Base-by-base conservation (phyloP, 176 grass and related monocot genomes). In the Echinochloa phyllopogon region DNA sequence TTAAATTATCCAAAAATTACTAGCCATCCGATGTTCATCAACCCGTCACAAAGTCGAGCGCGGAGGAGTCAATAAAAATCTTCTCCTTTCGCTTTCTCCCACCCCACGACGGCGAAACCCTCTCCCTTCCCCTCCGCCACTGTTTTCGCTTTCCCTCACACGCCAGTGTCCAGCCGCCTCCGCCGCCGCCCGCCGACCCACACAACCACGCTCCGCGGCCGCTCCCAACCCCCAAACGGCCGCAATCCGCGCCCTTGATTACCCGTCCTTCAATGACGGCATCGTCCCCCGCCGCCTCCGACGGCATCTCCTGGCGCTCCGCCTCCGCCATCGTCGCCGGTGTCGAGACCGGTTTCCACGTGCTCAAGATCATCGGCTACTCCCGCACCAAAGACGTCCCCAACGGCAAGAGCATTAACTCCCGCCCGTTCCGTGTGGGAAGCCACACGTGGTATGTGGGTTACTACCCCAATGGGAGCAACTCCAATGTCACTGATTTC, bases 381-480 rank as follows among this genome's bases (percentile, higher is more conserved):
- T 78, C 75, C 3, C 57, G 13, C n/a, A 78, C 40, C 12, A 78
- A 78, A 14, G 12, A 3, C 8, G 10, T 25, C 3, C 56, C 75
- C n/a, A 78, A 3, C 23, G 56, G 75, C 38, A 6, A 60, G 39
- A 0, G 0, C 75, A 37, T 87, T 39, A 67, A 55, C 21, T 87
- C 85, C 4, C 57, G 48, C 8, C 49, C 0, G 3, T 87, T 82
- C 44, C 10, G 5, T 15, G 50, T 59, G 20, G 69, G 64, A 2
- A 80, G 80, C 37, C 41, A 62, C 9, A 9, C 24, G 6, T 88
- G 86, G 86, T 1, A 3, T 13, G 62, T 84, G 23, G 9, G 5
- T 1, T 88, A 78, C 62, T 63, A 39, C 50, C 86, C 80, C 36
- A 88, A 84, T 4, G 80, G 80, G 8, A 0, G 0, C 0, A 20